These are phyloP conservation scores for Boletus rubroflammeus DNA, from an alignment of 768 basidiomycete species.

Conservation along the genomic window DNA sequence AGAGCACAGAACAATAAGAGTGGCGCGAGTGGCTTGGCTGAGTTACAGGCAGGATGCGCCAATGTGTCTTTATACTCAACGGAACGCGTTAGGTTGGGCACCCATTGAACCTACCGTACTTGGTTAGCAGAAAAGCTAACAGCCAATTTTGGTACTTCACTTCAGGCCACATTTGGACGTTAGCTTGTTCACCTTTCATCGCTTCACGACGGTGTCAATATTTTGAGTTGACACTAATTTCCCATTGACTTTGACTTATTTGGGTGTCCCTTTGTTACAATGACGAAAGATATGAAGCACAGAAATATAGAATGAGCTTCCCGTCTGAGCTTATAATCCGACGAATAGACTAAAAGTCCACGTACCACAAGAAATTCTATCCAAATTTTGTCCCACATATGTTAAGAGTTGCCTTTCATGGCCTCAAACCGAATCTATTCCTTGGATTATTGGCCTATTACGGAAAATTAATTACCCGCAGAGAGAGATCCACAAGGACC, in stretches of 20 bases:
- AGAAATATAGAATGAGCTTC: neutral
- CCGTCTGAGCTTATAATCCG: neutral
- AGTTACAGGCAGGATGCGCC: neutral
- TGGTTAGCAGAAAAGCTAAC: constrained; percentile 18
- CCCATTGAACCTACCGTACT: constrained; percentile 27
- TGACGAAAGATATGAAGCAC: neutral
- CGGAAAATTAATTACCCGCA: neutral
- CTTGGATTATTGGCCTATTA: too few species aligned
- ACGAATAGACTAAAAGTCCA: neutral
- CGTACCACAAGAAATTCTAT: neutral
- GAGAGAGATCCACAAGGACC: neutral
- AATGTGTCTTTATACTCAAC: constrained; percentile 26
- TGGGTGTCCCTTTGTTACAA: constrained; percentile 22
- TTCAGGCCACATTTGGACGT: constrained; percentile 28
- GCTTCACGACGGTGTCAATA: neutral
- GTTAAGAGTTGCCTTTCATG: neutral
- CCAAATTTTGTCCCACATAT: neutral
- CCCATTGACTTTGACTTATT: constrained; percentile 8
- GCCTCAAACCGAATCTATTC: neutral
- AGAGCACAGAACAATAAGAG: constrained; percentile 32
- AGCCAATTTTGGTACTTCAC: constrained; percentile 18
- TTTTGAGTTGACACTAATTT: neutral
- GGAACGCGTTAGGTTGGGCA: neutral
- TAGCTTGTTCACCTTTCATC: constrained; percentile 22
- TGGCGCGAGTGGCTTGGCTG: constrained; percentile 14